Percentiles rank a stretch among this genome's conserved stretches.
These are phyloP conservation scores for Suillus occidentalis DNA, from an alignment of 768 basidiomycete species.

Conservation along the genomic window DNA sequence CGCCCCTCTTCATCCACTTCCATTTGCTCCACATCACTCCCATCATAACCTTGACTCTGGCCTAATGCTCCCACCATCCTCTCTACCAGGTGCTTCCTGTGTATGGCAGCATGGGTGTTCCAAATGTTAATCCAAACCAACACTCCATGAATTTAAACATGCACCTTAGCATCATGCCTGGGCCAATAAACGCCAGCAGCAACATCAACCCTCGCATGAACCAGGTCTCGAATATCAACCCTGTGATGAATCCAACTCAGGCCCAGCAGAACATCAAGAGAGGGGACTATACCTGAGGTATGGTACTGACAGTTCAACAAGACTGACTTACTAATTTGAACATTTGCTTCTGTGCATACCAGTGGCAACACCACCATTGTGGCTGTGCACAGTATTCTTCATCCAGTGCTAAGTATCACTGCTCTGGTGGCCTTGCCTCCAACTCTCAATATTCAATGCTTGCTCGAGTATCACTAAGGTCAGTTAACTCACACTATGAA, in stretches of 20 bases:
- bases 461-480: too few species aligned
- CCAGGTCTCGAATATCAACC: conserved; percentile 23
- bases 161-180: conserved; percentile 16
- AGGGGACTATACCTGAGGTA: too few species aligned
- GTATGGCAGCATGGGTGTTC: conserved; percentile 13
- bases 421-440: too few species aligned
- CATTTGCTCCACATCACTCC: conserved; percentile 26
- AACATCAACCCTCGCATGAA: conserved; percentile 15
- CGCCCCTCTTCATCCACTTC: conserved; percentile 30
- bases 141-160: conserved; percentile 22
- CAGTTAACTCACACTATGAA: too few species aligned
- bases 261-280: not conserved
- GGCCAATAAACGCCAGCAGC: conserved; percentile 13
- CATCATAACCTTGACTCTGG: conserved; percentile 23
- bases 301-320: too few species aligned
- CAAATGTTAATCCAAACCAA: conserved; percentile 19
- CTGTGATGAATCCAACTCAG: conserved; percentile 11
- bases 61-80: conserved; percentile 24
- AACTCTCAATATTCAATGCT: too few species aligned
- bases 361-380: too few species aligned
- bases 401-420: too few species aligned
- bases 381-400: too few species aligned
- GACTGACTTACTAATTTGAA: too few species aligned
- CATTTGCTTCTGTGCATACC: too few species aligned
- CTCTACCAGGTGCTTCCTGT: conserved; percentile 28